Evolutionary conservation across 495 filamentous ascomycete species (phyloP), one percentile per base, ranked within the genome.

Genomic region (Clohesyomyces aquaticus): DNA sequence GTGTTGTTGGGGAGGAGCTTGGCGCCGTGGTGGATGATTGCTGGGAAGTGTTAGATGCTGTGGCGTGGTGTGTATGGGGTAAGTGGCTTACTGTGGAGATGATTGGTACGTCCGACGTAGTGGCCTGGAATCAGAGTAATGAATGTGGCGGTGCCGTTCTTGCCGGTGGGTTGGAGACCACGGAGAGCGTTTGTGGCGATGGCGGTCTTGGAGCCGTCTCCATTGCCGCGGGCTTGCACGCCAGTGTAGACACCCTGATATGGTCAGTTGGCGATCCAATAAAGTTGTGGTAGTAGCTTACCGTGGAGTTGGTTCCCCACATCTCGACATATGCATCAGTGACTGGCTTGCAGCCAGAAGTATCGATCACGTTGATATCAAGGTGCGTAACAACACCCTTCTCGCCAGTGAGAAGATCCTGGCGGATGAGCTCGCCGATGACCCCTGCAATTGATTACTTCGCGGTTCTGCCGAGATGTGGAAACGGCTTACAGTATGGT

Each of bases 291-390:
- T 3, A 18, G 4, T 11, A 18, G 27, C 62, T 59, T 61, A 69
- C 83, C 70, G 82, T 85, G 11, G 84, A 35, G 67, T 85, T 85
- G 71, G 74, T 77, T 52, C 74, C 81, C 84, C 85, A 88, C 50
- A 86, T 72, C 70, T 89, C 87, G 41, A 86, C 72, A 64, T 82
- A 88, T 28, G 82, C 73, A 52, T 79, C 71, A 0, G 80, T 77
- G 35, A 87, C 72, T 0, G 83, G 78, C 23, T 82, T 72, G 72
- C 83, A 88, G 55, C 79, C 84, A 48, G 79, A 79, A 59, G 80
- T 77, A 74, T 87, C 82, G 59, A 87, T 76, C 28, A 88, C 69
- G 63, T 86, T 83, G 66, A 87, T 76, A 61, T 88, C 86, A 43
- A 87, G 61, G 58, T 80, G 79, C 18, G 87, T 75, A 11, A 78